phyloP scores from a whole-genome alignment of 345 rosid species.

The Dipteronia sinensis region DNA sequence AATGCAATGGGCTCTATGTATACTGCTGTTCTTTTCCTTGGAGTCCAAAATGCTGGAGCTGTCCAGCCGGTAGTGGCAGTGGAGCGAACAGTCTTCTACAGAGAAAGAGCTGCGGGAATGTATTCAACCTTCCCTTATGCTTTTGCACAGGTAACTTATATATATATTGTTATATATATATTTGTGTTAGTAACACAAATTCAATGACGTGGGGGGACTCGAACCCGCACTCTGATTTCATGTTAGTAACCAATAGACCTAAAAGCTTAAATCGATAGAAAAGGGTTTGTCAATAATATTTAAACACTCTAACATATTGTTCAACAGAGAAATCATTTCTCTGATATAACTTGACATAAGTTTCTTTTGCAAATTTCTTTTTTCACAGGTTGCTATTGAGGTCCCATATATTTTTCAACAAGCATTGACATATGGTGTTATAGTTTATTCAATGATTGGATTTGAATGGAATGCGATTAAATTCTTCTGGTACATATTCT shows the following conservation, averaged over 20 bases:
- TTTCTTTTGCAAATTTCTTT: background rate
- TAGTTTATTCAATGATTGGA: slow-evolving; percentile 68
- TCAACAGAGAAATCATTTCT: background rate
- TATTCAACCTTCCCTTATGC: slow-evolving; percentile 81
- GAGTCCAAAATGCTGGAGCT: slow-evolving; percentile 51
- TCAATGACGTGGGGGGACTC: no score
- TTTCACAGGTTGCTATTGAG: slow-evolving; percentile 53
- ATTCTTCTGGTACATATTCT: slow-evolving; percentile 69
- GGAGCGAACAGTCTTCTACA: slow-evolving; percentile 73
- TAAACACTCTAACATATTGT: background rate
- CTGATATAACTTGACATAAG: no score
- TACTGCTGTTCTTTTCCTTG: slow-evolving; percentile 69
- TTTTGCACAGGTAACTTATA: slow-evolving; percentile 44
- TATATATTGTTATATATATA: background rate
- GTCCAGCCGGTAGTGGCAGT: slow-evolving; percentile 76
- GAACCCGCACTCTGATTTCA: no score
- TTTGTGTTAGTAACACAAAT: no score
- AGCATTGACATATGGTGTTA: slow-evolving; percentile 44
- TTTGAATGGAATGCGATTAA: slow-evolving; percentile 58
- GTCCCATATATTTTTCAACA: slow-evolving; percentile 58
- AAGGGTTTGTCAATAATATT: no score
- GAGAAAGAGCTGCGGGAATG: slow-evolving; percentile 88
- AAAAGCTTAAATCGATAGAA: no score
- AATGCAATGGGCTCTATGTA: slow-evolving; percentile 85
- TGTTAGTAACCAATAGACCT: no score